Base-by-base conservation (phyloP, 1,284 basidiomycete genomes). In the Gomphus bonarii region DNA sequence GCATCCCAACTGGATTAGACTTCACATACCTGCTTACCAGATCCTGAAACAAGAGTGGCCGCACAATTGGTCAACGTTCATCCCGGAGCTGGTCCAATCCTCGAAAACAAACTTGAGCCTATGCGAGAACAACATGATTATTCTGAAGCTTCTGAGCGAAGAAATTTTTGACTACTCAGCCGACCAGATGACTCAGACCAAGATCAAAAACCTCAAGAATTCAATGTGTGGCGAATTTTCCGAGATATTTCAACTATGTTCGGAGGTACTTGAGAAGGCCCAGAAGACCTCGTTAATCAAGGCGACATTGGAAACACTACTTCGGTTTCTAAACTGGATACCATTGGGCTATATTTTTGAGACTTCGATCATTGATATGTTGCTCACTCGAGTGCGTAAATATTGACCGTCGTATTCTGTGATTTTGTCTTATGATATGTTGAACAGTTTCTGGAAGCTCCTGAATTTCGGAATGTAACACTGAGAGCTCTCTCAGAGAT, bases 1-100 rank as follows among this genome's bases (percentile, higher is more conserved):
- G 46, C 44, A 55, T 22, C 16, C 22, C 10, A 6, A 12, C 25
- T 40, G 16, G 16, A 30, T 3, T 18, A 54, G 31, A 16, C 28
- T 40, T 54, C 4, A 42, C 14, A 44, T 31, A 14, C 18, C 50
- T 14, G 6, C 54, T 33, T 20, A 18, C 5, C 68, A 98, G 91
- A 97, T 99, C 61, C 77, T 99, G 64, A 99, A 99, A 74, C 97
- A 99, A 76, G 97, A 98, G 69, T 99, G 97, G 97, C 97, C 95
- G 20, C 93, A 98, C 70, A 95, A 97, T 67, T 99, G 97, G 97
- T 95, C 95, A 28, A 89, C 83, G 12, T 99, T 99, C 76, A 98
- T 99, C 67, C 87, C 93, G 8, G 97, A 99, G 69, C 91, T 99
- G 58, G 94, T 99, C 60, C 88, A 95, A 62, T 97, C 95, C 8